Conservation (phyloP, 805 yeast species). For the Sugiyamaella smithiae region DNA sequence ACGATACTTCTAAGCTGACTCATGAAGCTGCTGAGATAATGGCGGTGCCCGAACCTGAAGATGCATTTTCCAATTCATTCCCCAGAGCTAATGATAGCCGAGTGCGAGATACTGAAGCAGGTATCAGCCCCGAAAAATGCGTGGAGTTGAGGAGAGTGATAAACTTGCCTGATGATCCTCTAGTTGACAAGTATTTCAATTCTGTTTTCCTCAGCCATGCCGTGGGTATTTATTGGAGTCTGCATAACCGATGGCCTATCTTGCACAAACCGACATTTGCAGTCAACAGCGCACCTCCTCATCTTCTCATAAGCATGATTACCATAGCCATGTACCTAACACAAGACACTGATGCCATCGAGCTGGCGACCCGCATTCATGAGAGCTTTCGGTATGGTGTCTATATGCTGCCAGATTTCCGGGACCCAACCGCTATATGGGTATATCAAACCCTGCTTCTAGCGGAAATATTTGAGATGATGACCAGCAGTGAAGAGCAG, state of each 20-base stretch:
- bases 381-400: constrained; percentile 60
- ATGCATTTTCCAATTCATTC: not conserved
- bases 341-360: constrained; percentile 26
- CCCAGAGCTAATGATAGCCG: not conserved
- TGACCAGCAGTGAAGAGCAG: constrained; percentile 27
- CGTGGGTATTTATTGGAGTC: constrained; percentile 28
- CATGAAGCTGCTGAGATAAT: not conserved
- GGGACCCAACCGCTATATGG: constrained; percentile 74
- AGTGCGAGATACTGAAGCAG: not conserved
- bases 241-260: constrained; percentile 55
- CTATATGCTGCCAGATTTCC: constrained; percentile 67
- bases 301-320: constrained; percentile 51
- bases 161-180: constrained; percentile 11
- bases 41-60: not conserved
- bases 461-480: constrained; percentile 75
- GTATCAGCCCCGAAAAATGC: constrained; percentile 11
- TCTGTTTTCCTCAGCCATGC: constrained; percentile 22
- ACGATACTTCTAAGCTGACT: not conserved
- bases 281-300: constrained; percentile 43
- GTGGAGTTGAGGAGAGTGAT: constrained; percentile 8
- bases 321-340: constrained; percentile 44
- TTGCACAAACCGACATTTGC: constrained; percentile 54
- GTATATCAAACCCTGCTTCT: constrained; percentile 69
- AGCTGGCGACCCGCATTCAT: constrained; percentile 46
- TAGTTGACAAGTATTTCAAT: constrained; percentile 18